Conservation (phyloP, 306 rosid species). For the Cyclanthera cordifolia region DNA sequence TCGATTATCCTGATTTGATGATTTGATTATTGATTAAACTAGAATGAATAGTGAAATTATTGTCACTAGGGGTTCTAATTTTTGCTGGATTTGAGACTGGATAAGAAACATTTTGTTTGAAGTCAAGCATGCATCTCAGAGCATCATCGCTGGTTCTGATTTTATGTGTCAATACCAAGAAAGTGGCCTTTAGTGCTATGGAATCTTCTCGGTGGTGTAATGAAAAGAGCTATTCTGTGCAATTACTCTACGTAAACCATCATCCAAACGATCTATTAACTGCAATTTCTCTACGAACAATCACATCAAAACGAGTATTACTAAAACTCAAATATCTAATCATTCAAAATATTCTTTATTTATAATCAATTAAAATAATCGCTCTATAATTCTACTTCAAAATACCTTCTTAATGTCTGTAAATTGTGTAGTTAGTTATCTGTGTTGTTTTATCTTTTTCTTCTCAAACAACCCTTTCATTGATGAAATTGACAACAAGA, state of each 20-base stretch:
- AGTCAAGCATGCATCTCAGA: slow-evolving; percentile 16
- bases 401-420: neutral
- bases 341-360: too few species aligned
- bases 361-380: too few species aligned
- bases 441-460: neutral
- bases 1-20: neutral
- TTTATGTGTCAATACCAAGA: slow-evolving; percentile 66
- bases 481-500: neutral
- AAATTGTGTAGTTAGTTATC: neutral
- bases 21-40: neutral
- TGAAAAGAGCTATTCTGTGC: too few species aligned
- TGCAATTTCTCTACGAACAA: too few species aligned
- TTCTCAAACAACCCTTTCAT: neutral
- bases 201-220: neutral
- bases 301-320: too few species aligned
- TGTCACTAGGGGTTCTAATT: neutral
- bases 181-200: slow-evolving; percentile 13
- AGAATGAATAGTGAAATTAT: neutral
- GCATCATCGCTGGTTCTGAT: slow-evolving; percentile 49
- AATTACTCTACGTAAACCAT: too few species aligned
- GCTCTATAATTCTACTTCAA: too few species aligned
- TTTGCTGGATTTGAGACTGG: too few species aligned
- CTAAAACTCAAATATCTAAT: too few species aligned
- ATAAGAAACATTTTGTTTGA: too few species aligned
- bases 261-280: too few species aligned